phyloP scores from a whole-genome alignment of 73 alveolate genomes.

The Breviolum minutum region DNA sequence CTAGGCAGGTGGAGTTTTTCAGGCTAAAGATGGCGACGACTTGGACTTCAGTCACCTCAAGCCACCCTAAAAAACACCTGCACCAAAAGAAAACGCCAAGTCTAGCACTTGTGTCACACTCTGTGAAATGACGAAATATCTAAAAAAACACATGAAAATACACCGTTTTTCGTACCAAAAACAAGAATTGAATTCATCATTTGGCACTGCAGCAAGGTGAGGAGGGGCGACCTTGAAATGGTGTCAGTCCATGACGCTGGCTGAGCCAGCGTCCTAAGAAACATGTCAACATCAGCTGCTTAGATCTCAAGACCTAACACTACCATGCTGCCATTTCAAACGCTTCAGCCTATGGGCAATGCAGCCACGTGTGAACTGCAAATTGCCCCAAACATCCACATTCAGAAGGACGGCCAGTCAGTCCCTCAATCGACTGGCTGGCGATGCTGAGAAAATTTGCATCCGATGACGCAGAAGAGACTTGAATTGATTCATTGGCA shows the following conservation, averaged over 20 bases:
- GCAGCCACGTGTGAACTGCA: conserved; percentile 36
- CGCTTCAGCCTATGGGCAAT: background rate
- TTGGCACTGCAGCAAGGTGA: background rate
- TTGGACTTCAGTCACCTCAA: background rate
- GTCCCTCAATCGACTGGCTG: background rate
- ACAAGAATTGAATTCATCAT: background rate
- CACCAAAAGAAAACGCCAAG: background rate
- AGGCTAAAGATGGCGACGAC: background rate
- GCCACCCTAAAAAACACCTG: background rate
- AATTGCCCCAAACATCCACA: background rate
- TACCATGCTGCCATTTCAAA: background rate
- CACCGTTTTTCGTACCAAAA: no score
- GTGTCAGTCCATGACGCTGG: background rate
- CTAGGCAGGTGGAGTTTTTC: conserved; percentile 11
- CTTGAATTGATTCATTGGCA: no score
- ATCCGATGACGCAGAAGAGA: background rate
- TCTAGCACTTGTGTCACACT: background rate
- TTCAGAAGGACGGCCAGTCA: background rate
- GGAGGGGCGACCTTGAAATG: background rate
- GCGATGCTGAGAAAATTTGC: background rate
- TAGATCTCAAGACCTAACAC: background rate
- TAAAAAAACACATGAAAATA: background rate
- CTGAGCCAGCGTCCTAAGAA: background rate
- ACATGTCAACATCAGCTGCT: background rate
- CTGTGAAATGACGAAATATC: background rate